Evolutionary conservation across 371 early-diverging fungal species (phyloP).

Genomic region (Mucor indicus): DNA sequence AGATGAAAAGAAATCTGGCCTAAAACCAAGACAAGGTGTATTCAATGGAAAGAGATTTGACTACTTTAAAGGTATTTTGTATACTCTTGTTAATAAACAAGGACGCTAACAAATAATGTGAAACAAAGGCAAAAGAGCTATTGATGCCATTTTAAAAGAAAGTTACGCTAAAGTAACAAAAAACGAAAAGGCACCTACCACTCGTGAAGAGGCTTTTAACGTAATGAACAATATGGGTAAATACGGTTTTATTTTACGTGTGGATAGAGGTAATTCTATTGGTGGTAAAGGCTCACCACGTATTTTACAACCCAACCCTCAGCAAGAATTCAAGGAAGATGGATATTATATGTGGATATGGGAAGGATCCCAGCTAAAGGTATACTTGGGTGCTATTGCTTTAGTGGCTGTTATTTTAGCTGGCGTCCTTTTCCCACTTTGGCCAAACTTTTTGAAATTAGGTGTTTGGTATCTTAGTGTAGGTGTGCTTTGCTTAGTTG

Average conservation of each 20-base stretch:
- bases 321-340: slow-evolving; percentile 77
- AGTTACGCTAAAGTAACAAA: slow-evolving; percentile 55
- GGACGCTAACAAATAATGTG: neutral
- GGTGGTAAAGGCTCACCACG: slow-evolving; percentile 47
- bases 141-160: slow-evolving; percentile 80
- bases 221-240: slow-evolving; percentile 67
- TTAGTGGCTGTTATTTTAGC: slow-evolving; percentile 80
- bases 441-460: slow-evolving; percentile 85
- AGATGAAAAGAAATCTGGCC: slow-evolving; percentile 58
- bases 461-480: slow-evolving; percentile 94
- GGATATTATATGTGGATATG: slow-evolving; percentile 95
- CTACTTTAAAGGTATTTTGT: slow-evolving; percentile 83
- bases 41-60: slow-evolving; percentile 89
- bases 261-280: slow-evolving; percentile 63
- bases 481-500: slow-evolving; percentile 82
- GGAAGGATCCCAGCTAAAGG: slow-evolving; percentile 81
- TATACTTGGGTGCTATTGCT: slow-evolving; percentile 72
- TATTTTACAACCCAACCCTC: slow-evolving; percentile 58
- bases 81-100: neutral
- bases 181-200: slow-evolving; percentile 48
- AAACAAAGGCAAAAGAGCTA: slow-evolving; percentile 51
- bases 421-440: slow-evolving; percentile 97
- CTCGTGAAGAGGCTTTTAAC: slow-evolving; percentile 66
- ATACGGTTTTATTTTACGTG: slow-evolving; percentile 71
- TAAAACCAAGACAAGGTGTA: slow-evolving; percentile 83